These are phyloP conservation scores for Firmiana major DNA, from an alignment of 345 rosid genomes.

Conservation along the genomic window DNA sequence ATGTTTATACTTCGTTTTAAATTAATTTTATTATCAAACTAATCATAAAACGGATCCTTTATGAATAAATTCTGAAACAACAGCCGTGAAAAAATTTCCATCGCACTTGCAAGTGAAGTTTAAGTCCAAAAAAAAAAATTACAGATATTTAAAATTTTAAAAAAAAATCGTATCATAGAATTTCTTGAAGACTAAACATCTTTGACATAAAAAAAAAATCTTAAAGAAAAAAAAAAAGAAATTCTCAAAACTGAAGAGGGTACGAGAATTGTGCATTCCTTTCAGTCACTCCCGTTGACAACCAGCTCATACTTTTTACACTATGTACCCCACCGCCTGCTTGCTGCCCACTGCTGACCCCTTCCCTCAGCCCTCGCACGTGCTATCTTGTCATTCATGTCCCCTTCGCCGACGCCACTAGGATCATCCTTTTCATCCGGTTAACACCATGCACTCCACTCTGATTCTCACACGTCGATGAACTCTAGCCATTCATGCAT, in stretches of 20 bases:
- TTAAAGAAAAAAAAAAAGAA: neutral
- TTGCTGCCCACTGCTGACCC: neutral
- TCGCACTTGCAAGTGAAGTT: too few species aligned
- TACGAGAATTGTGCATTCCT: neutral
- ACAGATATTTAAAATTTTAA: too few species aligned
- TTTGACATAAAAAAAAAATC: too few species aligned
- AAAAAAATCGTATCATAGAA: too few species aligned
- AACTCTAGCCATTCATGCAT: neutral
- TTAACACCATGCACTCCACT: neutral
- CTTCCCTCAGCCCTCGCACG: constrained; percentile 11
- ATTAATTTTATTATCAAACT: too few species aligned
- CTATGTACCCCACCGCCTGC: neutral
- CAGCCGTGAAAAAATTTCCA: too few species aligned
- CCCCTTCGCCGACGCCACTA: neutral
- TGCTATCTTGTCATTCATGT: constrained; percentile 32
- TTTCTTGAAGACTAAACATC: too few species aligned
- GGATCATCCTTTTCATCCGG: neutral
- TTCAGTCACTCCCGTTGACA: constrained; percentile 1
- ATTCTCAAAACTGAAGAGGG: neutral
- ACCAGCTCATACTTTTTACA: neutral
- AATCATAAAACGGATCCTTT: too few species aligned
- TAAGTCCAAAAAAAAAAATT: too few species aligned
- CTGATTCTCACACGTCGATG: neutral
- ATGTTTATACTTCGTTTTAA: too few species aligned
- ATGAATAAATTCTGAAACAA: too few species aligned